Conservation (phyloP, 177 flowering plant species). For the Vitis hybrid region DNA sequence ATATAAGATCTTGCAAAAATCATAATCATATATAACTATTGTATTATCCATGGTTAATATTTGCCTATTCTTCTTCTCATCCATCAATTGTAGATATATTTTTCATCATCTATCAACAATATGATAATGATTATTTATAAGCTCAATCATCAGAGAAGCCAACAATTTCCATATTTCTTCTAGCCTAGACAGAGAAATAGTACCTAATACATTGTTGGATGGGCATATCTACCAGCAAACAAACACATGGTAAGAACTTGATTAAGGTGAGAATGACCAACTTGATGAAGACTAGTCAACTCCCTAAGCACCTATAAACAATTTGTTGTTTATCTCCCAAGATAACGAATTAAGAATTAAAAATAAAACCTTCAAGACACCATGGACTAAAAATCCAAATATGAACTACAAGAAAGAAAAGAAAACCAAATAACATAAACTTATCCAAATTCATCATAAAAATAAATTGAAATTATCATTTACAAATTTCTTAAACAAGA, state of each 20-base stretch:
- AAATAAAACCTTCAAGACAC: not conserved
- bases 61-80: too few relatives aligned
- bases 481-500: not conserved
- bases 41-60: too few relatives aligned
- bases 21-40: too few relatives aligned
- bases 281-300: not conserved
- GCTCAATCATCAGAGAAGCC: too few relatives aligned
- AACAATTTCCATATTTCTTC: too few relatives aligned
- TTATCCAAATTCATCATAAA: not conserved
- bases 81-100: too few relatives aligned
- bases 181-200: too few relatives aligned
- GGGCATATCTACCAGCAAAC: not conserved
- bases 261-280: not conserved
- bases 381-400: not conserved
- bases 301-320: not conserved
- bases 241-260: not conserved
- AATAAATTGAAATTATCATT: not conserved
- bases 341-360: not conserved
- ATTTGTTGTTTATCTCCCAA: not conserved
- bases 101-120: too few relatives aligned
- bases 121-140: too few relatives aligned
- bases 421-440: not conserved
- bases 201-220: not conserved
- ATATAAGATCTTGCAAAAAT: too few relatives aligned
- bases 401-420: not conserved